Evolutionary conservation across 306 rosid genomes (phyloP).

Genomic region (Dryas octopetala): DNA sequence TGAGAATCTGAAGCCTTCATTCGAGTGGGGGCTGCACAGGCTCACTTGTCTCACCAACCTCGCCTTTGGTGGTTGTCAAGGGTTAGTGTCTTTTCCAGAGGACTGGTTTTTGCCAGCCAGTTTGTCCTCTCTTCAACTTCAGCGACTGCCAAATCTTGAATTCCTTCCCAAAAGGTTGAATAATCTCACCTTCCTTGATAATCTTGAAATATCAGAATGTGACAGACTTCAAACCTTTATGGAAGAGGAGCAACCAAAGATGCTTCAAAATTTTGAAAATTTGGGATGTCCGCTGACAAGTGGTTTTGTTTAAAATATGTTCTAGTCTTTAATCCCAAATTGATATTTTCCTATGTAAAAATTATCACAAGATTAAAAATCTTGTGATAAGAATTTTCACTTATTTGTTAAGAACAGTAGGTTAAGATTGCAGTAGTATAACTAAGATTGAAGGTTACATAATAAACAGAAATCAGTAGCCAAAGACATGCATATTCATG

Average conservation of each 20-base stretch:
- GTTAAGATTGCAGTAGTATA: too few species aligned
- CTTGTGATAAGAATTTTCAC: too few species aligned
- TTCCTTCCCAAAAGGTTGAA: slow-evolving; percentile 29
- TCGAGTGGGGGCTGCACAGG: slow-evolving; percentile 36
- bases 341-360: background rate
- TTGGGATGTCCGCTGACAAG: slow-evolving; percentile 11
- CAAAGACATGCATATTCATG: too few species aligned
- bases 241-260: slow-evolving; percentile 20
- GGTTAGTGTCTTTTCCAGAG: slow-evolving; percentile 28
- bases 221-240: slow-evolving; percentile 14
- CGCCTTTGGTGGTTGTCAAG: slow-evolving; percentile 32
- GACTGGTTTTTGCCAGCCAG: slow-evolving; percentile 34
- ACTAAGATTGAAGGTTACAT: too few species aligned
- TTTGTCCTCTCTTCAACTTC: slow-evolving; percentile 34
- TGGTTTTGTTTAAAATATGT: background rate
- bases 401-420: too few species aligned
- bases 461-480: background rate
- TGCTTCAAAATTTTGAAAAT: slow-evolving; percentile 24
- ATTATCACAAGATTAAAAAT: too few species aligned
- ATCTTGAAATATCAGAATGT: slow-evolving; percentile 33
- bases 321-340: background rate
- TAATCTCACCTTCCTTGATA: slow-evolving; percentile 24
- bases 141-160: slow-evolving; percentile 29
- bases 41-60: slow-evolving; percentile 27
- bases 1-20: slow-evolving; percentile 31